Evolutionary conservation across 768 basidiomycete species (phyloP).

Genomic region (Mycena galopus): DNA sequence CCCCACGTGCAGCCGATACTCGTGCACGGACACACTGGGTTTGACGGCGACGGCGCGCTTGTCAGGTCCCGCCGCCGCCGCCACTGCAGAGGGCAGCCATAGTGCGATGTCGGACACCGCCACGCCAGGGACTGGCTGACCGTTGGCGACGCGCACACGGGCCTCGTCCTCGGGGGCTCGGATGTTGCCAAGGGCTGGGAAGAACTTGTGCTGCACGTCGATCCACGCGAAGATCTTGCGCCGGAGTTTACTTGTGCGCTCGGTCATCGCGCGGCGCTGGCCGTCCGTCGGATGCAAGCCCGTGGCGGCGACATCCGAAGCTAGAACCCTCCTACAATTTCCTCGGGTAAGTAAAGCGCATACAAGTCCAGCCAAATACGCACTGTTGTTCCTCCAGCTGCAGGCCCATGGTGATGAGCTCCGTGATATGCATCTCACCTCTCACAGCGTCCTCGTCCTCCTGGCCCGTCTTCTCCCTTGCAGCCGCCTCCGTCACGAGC

Average conservation of each 20-base stretch:
- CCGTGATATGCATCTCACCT: too few species aligned
- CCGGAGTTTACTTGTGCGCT: conserved; percentile 25
- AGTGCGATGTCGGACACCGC: not conserved
- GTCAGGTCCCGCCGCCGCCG: too few species aligned
- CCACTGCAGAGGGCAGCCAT: conserved; percentile 6
- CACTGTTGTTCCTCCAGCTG: conserved; percentile 34
- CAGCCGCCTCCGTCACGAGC: conserved; percentile 35
- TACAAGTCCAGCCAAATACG: too few species aligned
- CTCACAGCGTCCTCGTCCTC: conserved; percentile 1
- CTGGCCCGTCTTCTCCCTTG: not conserved
- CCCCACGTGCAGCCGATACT: conserved; percentile 31
- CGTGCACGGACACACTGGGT: conserved; percentile 20
- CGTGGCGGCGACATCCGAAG: not conserved
- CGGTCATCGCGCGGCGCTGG: too few species aligned
- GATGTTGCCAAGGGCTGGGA: not conserved
- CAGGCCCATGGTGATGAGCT: conserved; percentile 24
- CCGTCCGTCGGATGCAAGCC: conserved; percentile 34
- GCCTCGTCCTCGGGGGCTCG: not conserved
- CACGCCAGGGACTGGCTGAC: not conserved
- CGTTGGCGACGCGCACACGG: not conserved
- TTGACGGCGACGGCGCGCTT: too few species aligned
- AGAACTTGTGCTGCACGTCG: conserved; percentile 17
- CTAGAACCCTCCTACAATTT: not conserved
- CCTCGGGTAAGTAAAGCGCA: too few species aligned
- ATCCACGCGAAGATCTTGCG: conserved; percentile 31